Evolutionary conservation across 208 protist species (phyloP), one percentile per base, ranked within the genome.

Genomic region (Trypanosomatidae sp.): DNA sequence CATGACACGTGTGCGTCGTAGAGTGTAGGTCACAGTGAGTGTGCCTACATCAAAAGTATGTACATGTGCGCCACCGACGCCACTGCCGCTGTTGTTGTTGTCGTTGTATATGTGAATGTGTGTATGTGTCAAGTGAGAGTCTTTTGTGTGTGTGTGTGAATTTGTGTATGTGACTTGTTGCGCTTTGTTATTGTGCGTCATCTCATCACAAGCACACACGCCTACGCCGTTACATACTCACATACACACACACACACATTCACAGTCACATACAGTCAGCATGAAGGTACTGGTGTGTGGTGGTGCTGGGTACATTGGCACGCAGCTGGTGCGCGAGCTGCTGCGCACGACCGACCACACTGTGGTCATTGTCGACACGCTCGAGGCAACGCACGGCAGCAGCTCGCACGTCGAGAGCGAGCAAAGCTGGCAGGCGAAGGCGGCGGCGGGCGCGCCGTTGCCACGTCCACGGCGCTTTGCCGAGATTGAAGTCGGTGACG

Each of bases 231-330:
- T 44, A 21, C 21, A 39, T 45, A 45, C 44, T 10, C 11, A 16
- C 11, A 39, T 27, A 44, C 7, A 25, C 15, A 20, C 45, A 50
- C 23, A 26, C 33, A 43, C 42, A 35, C 18, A 37, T 47, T 39
- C 16, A 47, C 28, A 49, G 7, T 43, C 7, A 39, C 26, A 23
- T 39, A 18, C 1, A 3, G 19, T 35, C 32, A 53, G 7, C 22
- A 91, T 87, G 82, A 53, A 49, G 21, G 74, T 98, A 50, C 70
- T 98, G 15, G 90, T 97, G 28, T 96, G 91, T 50, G 97, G 97
- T 32, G 97, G 97, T 13, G 88, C 94, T 15, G 97, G 97, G 6
- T 99, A 97, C 67, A 99, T 99, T 55, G 97, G 97, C 2, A 88
- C 69, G n/a, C 96, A 98, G 56, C 95, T 96, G 26, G 76, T 93